Conservation (phyloP, 176 grass and related monocot species). For the Eleusine indica region DNA sequence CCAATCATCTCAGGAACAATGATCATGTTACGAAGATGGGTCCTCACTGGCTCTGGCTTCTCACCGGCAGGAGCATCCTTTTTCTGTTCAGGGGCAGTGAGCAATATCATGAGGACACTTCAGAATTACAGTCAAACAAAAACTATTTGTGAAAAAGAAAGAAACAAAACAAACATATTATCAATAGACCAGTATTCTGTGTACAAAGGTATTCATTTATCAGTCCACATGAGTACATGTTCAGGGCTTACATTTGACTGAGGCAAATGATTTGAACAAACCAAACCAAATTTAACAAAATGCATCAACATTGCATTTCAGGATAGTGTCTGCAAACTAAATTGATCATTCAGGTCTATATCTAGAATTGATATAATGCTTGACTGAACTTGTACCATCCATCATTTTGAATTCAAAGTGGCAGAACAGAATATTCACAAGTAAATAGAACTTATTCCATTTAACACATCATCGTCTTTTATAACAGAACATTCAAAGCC, state of each 20-base stretch:
- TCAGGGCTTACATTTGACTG: neutral
- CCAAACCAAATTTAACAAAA: no score
- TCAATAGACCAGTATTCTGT: neutral
- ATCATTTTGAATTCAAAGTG: neutral
- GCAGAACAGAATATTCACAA: no score
- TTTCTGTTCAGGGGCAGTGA: constrained; percentile 35
- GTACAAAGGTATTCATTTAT: neutral
- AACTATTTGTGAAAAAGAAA: neutral
- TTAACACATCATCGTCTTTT: neutral
- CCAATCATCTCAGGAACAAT: constrained; percentile 79
- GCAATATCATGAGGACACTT: neutral
- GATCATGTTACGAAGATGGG: constrained; percentile 65
- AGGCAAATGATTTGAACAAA: neutral
- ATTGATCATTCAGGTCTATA: no score
- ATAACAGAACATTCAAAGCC: neutral
- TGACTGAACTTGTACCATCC: no score
- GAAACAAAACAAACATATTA: neutral
- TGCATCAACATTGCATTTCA: neutral
- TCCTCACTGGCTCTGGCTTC: constrained; percentile 64
- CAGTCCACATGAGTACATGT: neutral
- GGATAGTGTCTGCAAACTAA: no score
- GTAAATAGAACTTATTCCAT: neutral
- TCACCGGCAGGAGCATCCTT: constrained; percentile 62
- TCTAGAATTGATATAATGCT: neutral
- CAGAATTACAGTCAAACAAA: neutral